phyloP scores from a whole-genome alignment of 352 stramenopile genomes.

The Elongisporangium undulatum region DNA sequence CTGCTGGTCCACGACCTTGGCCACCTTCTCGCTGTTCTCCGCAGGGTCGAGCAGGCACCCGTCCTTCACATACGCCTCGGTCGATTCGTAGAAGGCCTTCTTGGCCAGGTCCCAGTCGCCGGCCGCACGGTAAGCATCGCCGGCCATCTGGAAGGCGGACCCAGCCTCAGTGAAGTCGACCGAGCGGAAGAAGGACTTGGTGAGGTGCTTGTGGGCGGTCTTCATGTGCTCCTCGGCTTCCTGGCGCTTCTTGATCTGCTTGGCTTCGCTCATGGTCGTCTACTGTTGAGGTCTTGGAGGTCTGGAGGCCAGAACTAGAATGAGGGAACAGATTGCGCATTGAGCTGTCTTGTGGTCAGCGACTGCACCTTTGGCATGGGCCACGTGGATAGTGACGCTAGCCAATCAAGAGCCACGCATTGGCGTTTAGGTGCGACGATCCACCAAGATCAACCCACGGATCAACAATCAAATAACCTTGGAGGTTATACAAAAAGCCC shows the following conservation, averaged over 20 bases:
- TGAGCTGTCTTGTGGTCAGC: too few species aligned
- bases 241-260: slow-evolving; percentile 45
- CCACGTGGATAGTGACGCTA: neutral
- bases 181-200: slow-evolving; percentile 62
- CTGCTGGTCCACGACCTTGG: slow-evolving; percentile 67
- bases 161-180: slow-evolving; percentile 60
- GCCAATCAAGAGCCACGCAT: neutral
- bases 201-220: slow-evolving; percentile 46
- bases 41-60: slow-evolving; percentile 62
- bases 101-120: slow-evolving; percentile 63
- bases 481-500: too few species aligned
- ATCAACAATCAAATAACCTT: too few species aligned
- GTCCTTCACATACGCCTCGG: slow-evolving; percentile 66
- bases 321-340: neutral
- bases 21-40: slow-evolving; percentile 67
- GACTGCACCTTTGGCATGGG: neutral
- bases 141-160: slow-evolving; percentile 65
- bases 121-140: slow-evolving; percentile 59
- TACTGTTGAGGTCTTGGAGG: neutral
- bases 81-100: slow-evolving; percentile 45
- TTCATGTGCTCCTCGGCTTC: slow-evolving; percentile 45
- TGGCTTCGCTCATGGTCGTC: neutral
- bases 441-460: too few species aligned
- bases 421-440: too few species aligned
- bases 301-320: neutral